Percentiles rank a stretch among this genome's conserved stretches.
These are phyloP conservation scores for Angophora floribunda DNA, from an alignment of 345 rosid genomes.

Conservation along the genomic window DNA sequence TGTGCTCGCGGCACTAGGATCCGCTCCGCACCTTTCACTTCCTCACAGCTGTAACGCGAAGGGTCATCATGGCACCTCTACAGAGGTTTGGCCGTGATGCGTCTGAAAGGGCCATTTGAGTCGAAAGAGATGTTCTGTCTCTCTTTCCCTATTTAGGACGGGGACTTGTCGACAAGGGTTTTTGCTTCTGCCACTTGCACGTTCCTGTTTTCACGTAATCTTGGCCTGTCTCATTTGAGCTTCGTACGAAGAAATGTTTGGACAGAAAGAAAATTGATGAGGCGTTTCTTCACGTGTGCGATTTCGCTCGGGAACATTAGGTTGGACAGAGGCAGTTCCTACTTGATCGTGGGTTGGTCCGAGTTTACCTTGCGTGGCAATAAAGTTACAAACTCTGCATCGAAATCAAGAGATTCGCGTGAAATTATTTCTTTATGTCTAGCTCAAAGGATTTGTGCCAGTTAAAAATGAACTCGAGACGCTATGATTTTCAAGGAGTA, in stretches of 20 bases:
- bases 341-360: neutral
- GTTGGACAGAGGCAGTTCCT: neutral
- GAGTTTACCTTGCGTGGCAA: neutral
- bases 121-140: neutral
- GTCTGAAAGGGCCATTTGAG: neutral
- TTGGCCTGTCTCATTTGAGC: neutral
- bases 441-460: neutral
- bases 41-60: neutral
- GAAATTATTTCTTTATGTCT: neutral
- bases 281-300: neutral
- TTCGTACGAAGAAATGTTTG: neutral
- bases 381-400: neutral
- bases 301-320: neutral
- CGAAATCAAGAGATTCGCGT: neutral
- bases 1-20: neutral
- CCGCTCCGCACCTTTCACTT: neutral
- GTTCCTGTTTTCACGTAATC: neutral
- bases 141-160: neutral
- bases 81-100: neutral
- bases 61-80: neutral
- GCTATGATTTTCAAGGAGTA: neutral
- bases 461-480: neutral
- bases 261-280: neutral
- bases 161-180: neutral
- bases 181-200: neutral